Conservation (phyloP, 2,329 filamentous ascomycete species). For the Fusarium duplospermum region DNA sequence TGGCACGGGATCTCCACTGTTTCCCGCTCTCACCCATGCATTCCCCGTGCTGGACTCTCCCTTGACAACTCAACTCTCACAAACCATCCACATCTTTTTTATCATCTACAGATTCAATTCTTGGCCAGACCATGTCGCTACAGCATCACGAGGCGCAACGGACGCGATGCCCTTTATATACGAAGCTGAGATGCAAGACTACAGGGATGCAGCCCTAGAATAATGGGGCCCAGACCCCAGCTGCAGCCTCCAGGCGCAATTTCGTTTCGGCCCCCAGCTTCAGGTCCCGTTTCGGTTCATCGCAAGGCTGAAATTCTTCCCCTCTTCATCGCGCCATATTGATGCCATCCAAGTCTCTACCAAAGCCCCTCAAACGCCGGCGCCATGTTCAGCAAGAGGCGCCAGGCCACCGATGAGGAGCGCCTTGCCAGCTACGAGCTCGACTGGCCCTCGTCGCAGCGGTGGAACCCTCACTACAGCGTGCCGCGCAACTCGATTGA, state of each 20-base stretch:
- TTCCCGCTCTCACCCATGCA: slow-evolving; percentile 1
- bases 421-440: slow-evolving; percentile 28
- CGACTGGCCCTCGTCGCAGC: slow-evolving; percentile 33
- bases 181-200: not conserved
- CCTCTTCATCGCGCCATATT: not conserved
- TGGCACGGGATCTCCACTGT: slow-evolving; percentile 26
- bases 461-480: slow-evolving; percentile 45
- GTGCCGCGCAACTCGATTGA: slow-evolving; percentile 39
- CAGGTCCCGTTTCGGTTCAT: not conserved
- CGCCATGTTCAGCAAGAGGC: slow-evolving; percentile 26
- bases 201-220: not conserved
- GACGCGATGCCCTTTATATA: not conserved
- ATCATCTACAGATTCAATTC: not conserved
- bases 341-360: not conserved
- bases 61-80: not conserved
- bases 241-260: not conserved
- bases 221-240: not conserved
- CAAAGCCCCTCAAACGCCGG: not conserved
- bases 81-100: not conserved
- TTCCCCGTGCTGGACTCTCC: not conserved
- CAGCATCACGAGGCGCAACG: not conserved
- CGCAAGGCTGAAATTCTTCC: not conserved
- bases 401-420: slow-evolving; percentile 20
- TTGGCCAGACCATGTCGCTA: not conserved
- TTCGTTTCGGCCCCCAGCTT: slow-evolving; percentile 2